Conservation (phyloP, 352 stramenopile genomes). For the Pythium apleroticum region DNA sequence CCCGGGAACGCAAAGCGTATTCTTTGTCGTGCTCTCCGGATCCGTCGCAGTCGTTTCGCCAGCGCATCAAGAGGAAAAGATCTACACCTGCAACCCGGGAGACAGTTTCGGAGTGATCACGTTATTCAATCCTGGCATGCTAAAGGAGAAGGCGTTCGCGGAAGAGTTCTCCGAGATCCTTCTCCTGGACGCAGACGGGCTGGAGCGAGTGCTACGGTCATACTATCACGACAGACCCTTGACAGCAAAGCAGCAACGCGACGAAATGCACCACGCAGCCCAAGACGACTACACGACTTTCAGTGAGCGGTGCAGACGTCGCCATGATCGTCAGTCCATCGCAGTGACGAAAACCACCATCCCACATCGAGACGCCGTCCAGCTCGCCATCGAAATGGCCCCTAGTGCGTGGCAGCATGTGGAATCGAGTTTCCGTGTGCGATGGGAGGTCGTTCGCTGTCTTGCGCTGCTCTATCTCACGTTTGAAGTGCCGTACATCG, state of each 20-base stretch:
- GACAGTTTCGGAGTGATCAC: slow-evolving; percentile 30
- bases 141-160: slow-evolving; percentile 31
- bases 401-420: slow-evolving; percentile 16
- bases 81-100: slow-evolving; percentile 22
- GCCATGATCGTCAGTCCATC: neutral
- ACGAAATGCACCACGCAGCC: slow-evolving; percentile 23
- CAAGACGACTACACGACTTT: slow-evolving; percentile 25
- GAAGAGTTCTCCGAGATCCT: slow-evolving; percentile 30
- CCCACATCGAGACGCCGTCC: slow-evolving; percentile 21
- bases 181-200: slow-evolving; percentile 8
- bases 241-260: slow-evolving; percentile 21
- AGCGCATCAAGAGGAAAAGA: slow-evolving; percentile 1
- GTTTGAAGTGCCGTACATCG: slow-evolving; percentile 33
- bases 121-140: slow-evolving; percentile 20
- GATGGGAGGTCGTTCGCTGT: slow-evolving; percentile 24
- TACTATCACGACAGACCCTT: slow-evolving; percentile 26
- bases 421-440: slow-evolving; percentile 21
- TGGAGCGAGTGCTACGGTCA: slow-evolving; percentile 17
- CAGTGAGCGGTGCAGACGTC: slow-evolving; percentile 9
- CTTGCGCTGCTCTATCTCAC: slow-evolving; percentile 32
- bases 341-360: neutral
- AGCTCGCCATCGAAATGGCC: slow-evolving; percentile 15
- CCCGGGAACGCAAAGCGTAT: slow-evolving; percentile 23
- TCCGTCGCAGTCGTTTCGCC: slow-evolving; percentile 23
- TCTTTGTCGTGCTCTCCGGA: slow-evolving; percentile 29